Base-by-base conservation (phyloP, 2,329 filamentous ascomycete species). In the Cryoendolithus antarcticus region DNA sequence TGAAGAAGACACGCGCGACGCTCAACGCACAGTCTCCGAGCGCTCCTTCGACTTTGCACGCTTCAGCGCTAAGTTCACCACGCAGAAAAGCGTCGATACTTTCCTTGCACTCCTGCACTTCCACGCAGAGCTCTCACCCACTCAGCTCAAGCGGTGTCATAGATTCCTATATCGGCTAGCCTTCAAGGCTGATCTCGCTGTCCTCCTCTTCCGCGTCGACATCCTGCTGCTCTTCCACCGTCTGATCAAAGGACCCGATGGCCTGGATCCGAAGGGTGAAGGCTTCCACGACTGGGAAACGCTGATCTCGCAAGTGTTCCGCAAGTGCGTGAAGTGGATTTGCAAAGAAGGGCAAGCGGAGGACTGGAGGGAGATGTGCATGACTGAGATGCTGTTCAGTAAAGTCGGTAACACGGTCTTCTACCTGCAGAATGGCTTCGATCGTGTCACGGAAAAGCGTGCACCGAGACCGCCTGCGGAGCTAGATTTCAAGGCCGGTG, bases 321-420 rank as follows among this genome's bases (percentile, higher is more conserved):
- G 80, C 49, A 81, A 80, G 53, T 81, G 89, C 47, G 72, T 85
- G 39, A 86, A 82, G 54, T 93, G 91, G 62, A 71, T 96, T 1
- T 45, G 50, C 19, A 45, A 50, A 12, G 42, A 46, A 1, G 48
- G 42, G 2, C 50, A 48, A 9, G 52, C 51, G 6, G 75, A 91
- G 44, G 78, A 94, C 49, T 75, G 86, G 32, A 86, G 86, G 0
- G 84, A 89, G 45, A 48, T 56, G 24, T 67, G 95, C 31, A 72
- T 93, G 36, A 80, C 93, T 1, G 91, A 98, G 62, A 76, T 98
- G 71, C 69, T 98, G 9, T 98, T 98, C 61, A 93, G 84, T 59
- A 98, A 98, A 61, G 82, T 86, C 41, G 80, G 78, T 37, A 74
- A 75, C 34, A 94, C 85, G 0, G 73, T 86, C 1, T 85, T 83